Evolutionary conservation across 176 grass and related monocot species (phyloP).

Genomic region (Oryza australiensis): DNA sequence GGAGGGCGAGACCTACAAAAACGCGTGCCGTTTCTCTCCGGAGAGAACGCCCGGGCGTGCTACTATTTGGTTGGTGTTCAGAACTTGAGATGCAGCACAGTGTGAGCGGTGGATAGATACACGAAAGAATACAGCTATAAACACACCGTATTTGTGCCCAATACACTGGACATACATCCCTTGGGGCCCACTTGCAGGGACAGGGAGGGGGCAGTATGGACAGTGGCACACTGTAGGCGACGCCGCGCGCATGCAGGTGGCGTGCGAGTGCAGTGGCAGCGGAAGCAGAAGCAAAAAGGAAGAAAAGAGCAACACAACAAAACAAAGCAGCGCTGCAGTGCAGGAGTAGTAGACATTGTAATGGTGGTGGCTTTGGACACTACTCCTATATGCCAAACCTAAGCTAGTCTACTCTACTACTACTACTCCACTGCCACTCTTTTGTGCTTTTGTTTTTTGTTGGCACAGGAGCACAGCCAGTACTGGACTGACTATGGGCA

Average conservation of each 20-base stretch:
- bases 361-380: slow-evolving; percentile 6
- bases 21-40: slow-evolving; percentile 13
- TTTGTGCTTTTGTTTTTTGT: slow-evolving; percentile 21
- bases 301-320: slow-evolving; percentile 9
- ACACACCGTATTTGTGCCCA: background rate
- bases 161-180: background rate
- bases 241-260: slow-evolving; percentile 18
- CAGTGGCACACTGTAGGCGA: background rate
- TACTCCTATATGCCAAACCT: slow-evolving; percentile 27
- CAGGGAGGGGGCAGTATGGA: background rate
- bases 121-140: background rate
- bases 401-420: background rate
- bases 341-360: background rate
- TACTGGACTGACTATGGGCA: background rate
- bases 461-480: background rate
- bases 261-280: background rate
- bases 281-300: slow-evolving; percentile 14
- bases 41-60: background rate
- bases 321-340: background rate
- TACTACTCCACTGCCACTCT: slow-evolving; percentile 2
- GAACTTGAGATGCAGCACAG: no score
- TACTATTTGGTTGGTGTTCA: background rate
- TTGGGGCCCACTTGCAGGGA: slow-evolving; percentile 26
- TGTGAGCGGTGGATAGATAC: background rate
- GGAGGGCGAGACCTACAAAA: slow-evolving; percentile 27